A percentile compares a stretch with the other conserved stretches of the same genome.
Conservation (phyloP, 345 rosid genomes). For the Syzygium aromaticum region DNA sequence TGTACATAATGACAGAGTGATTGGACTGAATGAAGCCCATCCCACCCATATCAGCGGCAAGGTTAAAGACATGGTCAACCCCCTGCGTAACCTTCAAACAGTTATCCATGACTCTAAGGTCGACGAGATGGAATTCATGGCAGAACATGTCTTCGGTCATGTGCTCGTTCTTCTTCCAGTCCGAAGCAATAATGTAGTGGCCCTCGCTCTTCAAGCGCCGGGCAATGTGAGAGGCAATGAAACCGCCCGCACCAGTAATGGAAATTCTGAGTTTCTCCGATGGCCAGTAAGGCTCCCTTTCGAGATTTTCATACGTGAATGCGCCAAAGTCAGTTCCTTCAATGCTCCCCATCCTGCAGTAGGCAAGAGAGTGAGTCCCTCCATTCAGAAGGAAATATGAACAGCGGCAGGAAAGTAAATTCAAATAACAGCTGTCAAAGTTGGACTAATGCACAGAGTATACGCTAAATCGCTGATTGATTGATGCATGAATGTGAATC, state of each 20-base stretch:
- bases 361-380: not conserved
- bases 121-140: slow-evolving; percentile 88
- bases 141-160: slow-evolving; percentile 99
- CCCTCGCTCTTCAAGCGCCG: slow-evolving; percentile 96
- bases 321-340: slow-evolving; percentile 68
- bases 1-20: slow-evolving; percentile 98
- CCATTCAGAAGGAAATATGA: not conserved
- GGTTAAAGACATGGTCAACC: slow-evolving; percentile 90
- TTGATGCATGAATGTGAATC: not conserved
- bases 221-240: slow-evolving; percentile 98
- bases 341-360: slow-evolving; percentile 60
- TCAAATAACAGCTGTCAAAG: not conserved
- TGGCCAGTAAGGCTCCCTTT: slow-evolving; percentile 95
- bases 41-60: slow-evolving; percentile 99
- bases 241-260: slow-evolving; percentile 96
- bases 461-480: not conserved
- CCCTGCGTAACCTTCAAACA: slow-evolving; percentile 74
- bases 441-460: not conserved
- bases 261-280: slow-evolving; percentile 76
- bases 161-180: slow-evolving; percentile 99
- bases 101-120: slow-evolving; percentile 95
- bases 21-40: slow-evolving; percentile 99
- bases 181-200: slow-evolving; percentile 92
- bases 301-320: slow-evolving; percentile 74
- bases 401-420: not conserved